Base-by-base conservation (phyloP, 164 flowering plant genomes). In the Paratinospora sagittata region DNA sequence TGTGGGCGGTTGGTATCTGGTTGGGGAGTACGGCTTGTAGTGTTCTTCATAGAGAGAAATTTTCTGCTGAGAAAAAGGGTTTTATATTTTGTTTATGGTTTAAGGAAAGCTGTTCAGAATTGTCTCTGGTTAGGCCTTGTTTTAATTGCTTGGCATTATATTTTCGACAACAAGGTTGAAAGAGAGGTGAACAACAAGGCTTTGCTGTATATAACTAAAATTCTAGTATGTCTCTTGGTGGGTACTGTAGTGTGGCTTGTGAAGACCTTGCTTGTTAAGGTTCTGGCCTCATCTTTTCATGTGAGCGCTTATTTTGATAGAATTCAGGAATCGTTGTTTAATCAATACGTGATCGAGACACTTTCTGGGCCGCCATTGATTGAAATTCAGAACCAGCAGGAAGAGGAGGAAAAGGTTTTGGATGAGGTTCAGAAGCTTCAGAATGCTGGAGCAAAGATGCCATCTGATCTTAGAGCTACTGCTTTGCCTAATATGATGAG, bases 1-100 rank as follows among this genome's bases (percentile, higher is more conserved):
- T 89, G 88, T 72, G 96, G 93, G 11, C 79, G 90, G 0, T 67
- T 89, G 72, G 82, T 86, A 26, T 89, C 96, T 6, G 88, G 90
- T 67, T 90, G 93, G 90, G 86, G 76, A n/a, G 84, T 89, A 60
- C 70, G 87, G 43, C 8, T 90, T 6, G 80, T 72, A 0, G 96
- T 90, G n/a, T 79, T 89, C 74, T 79, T 84, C 55, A 78, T 89
- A 3, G 96, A 89, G 75, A 67, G 89, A 2, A 89, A 88, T 67
- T 90, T 90, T 60, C 74, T 89, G 4, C 47, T 89, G 63, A 67
- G 89, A 8, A 86, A 88, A 74, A 63, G 89, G 77, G 93, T 89
- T 67, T 66, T 90, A 63, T 89, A 89, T 70, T 90, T 90, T 21
- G 93, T 90, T 5, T 89, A 91, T 65, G 91, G 92, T 11, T 64